Evolutionary conservation across 176 grass and related monocot species (phyloP).

Genomic region (Oryza glumipatula): DNA sequence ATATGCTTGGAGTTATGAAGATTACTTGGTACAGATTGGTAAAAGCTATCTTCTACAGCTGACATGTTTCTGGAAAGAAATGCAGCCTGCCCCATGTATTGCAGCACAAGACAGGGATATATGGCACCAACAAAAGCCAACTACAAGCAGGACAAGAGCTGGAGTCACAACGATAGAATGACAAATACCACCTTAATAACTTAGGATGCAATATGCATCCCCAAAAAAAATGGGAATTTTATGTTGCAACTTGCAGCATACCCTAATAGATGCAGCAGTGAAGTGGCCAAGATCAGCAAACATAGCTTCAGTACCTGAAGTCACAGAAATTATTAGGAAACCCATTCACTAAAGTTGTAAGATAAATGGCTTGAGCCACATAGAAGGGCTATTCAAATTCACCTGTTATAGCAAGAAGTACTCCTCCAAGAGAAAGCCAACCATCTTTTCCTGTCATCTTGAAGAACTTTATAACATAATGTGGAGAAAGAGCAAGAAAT

Average conservation of each 20-base stretch:
- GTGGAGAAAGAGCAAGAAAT: slow-evolving; percentile 65
- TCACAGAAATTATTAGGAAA: slow-evolving; percentile 13
- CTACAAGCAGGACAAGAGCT: slow-evolving; percentile 36
- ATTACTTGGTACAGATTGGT: slow-evolving; percentile 71
- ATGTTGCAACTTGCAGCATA: slow-evolving; percentile 32
- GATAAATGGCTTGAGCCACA: not conserved
- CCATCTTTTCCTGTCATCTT: slow-evolving; percentile 65
- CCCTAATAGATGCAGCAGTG: slow-evolving; percentile 66
- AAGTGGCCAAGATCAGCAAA: slow-evolving; percentile 89
- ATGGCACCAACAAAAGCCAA: slow-evolving; percentile 66
- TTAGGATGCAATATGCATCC: not conserved
- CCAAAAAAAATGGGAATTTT: not conserved
- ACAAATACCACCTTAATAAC: not conserved
- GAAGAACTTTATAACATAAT: slow-evolving; percentile 66
- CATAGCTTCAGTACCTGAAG: slow-evolving; percentile 81
- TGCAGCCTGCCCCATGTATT: slow-evolving; percentile 84
- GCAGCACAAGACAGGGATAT: slow-evolving; percentile 79
- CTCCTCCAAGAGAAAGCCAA: slow-evolving; percentile 69
- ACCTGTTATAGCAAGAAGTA: slow-evolving; percentile 77
- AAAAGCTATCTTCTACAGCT: slow-evolving; percentile 53
- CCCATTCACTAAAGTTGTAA: slow-evolving; percentile 28
- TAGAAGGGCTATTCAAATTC: slow-evolving; percentile 3
- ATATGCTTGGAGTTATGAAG: slow-evolving; percentile 10
- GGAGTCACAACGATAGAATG: not conserved
- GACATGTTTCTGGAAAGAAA: slow-evolving; percentile 70